Percentiles rank a stretch among this genome's conserved stretches.
Conservation (phyloP, 1,284 basidiomycete genomes). For the Pyrrhoderma lamaoense region DNA sequence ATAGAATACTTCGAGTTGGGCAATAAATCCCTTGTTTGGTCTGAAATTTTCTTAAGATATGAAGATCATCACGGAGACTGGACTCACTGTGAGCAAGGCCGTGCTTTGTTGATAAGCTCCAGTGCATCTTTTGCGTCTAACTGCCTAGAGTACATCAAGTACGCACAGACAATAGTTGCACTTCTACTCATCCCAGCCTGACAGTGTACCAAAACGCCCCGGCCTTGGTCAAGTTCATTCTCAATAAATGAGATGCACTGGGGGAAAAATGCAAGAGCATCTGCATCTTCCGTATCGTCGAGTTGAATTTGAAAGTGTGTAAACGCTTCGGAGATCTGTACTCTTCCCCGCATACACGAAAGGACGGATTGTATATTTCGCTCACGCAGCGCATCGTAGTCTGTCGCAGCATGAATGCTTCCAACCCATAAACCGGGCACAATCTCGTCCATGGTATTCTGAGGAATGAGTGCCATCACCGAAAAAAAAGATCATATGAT, state of each 20-base stretch:
- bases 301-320: conserved; percentile 62
- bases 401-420: conserved; percentile 45
- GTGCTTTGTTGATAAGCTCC: conserved; percentile 52
- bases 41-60: conserved; percentile 32
- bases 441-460: conserved; percentile 48
- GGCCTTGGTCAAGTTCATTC: conserved; percentile 62
- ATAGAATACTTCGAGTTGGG: conserved; percentile 74
- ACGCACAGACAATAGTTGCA: conserved; percentile 76
- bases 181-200: conserved; percentile 81
- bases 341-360: conserved; percentile 61
- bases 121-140: conserved; percentile 64
- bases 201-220: conserved; percentile 81
- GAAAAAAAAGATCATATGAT: neutral
- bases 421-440: conserved; percentile 62
- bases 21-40: conserved; percentile 72
- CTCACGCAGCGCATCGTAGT: conserved; percentile 47
- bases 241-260: conserved; percentile 76
- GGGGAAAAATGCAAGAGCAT: conserved; percentile 71
- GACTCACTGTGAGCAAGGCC: conserved; percentile 65
- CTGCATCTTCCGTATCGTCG: conserved; percentile 63
- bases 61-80: neutral
- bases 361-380: conserved; percentile 64
- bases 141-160: conserved; percentile 68
- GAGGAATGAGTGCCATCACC: conserved; percentile 3
- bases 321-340: conserved; percentile 65